Evolutionary conservation across 176 grass and related monocot genomes (phyloP).

Genomic region (Oryza meyeriana): DNA sequence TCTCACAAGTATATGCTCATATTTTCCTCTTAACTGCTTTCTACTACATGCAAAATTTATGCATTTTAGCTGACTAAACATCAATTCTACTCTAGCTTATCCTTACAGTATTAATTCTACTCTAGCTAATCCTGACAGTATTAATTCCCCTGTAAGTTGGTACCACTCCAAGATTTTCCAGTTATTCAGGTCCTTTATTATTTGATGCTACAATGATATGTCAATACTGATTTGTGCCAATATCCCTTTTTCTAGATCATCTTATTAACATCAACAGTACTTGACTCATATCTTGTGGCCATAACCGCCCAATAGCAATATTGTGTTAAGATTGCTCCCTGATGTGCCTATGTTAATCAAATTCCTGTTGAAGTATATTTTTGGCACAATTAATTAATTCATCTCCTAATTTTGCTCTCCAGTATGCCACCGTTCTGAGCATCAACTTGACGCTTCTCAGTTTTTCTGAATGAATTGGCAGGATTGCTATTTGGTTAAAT

Average conservation of each 20-base stretch:
- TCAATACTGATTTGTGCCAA: not conserved
- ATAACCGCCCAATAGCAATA: not conserved
- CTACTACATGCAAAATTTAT: not conserved
- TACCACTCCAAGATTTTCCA: not conserved
- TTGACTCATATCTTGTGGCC: not conserved
- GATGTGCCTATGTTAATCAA: not conserved
- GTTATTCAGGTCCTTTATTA: not conserved
- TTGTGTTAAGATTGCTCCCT: not conserved
- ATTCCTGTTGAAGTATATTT: not conserved
- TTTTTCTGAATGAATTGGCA: too few relatives aligned
- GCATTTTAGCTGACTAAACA: too few relatives aligned
- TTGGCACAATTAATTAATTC: not conserved
- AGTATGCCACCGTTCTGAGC: not conserved
- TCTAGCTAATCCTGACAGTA: not conserved
- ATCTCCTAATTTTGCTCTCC: not conserved
- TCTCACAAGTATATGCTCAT: slow-evolving; percentile 72
- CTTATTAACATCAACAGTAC: not conserved
- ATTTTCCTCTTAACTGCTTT: too few relatives aligned
- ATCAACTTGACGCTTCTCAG: not conserved
- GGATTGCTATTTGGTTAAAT: too few relatives aligned
- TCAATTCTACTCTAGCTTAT: too few relatives aligned
- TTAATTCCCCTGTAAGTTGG: not conserved
- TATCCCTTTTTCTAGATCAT: not conserved
- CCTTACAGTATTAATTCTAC: too few relatives aligned
- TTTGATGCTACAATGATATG: not conserved